Conservation (phyloP, 176 grass and related monocot species). For the Poa annua region DNA sequence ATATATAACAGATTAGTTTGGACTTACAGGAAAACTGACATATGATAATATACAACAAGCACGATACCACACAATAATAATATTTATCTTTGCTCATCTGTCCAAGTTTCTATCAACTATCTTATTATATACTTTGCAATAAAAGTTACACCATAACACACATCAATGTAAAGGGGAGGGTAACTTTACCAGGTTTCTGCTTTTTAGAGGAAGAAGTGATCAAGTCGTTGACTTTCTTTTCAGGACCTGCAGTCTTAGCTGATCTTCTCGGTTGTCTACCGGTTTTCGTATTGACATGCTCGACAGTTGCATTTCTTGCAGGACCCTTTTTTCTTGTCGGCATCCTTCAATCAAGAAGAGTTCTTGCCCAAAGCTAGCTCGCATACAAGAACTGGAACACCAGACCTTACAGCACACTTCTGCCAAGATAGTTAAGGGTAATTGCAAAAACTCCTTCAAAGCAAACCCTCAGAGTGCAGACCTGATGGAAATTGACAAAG, state of each 20-base stretch:
- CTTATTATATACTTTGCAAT: not conserved
- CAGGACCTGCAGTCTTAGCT: slow-evolving; percentile 45
- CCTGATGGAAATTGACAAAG: not conserved
- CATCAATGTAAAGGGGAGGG: not conserved
- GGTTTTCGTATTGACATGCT: slow-evolving; percentile 49
- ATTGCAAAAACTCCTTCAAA: not conserved
- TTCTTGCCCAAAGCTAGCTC: not conserved
- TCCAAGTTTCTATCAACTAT: not conserved
- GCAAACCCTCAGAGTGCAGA: not conserved
- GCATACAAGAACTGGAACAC: slow-evolving; percentile 5
- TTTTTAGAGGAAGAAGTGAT: slow-evolving; percentile 94
- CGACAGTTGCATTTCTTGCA: slow-evolving; percentile 58
- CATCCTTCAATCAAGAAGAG: slow-evolving; percentile 57
- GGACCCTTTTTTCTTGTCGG: slow-evolving; percentile 73
- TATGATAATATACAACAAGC: not conserved
- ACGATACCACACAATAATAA: not conserved
- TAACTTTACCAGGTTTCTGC: slow-evolving; percentile 61
- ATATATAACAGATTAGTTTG: not conserved
- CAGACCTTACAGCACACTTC: not conserved
- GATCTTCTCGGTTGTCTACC: slow-evolving; percentile 56
- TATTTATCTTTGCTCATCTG: not conserved
- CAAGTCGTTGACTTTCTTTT: slow-evolving; percentile 90
- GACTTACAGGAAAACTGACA: not conserved
- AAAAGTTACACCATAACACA: not conserved
- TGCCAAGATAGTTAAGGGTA: slow-evolving; percentile 1